Evolutionary conservation across 2,329 filamentous ascomycete genomes (phyloP).

Genomic region (Teratosphaeria gauchensis): DNA sequence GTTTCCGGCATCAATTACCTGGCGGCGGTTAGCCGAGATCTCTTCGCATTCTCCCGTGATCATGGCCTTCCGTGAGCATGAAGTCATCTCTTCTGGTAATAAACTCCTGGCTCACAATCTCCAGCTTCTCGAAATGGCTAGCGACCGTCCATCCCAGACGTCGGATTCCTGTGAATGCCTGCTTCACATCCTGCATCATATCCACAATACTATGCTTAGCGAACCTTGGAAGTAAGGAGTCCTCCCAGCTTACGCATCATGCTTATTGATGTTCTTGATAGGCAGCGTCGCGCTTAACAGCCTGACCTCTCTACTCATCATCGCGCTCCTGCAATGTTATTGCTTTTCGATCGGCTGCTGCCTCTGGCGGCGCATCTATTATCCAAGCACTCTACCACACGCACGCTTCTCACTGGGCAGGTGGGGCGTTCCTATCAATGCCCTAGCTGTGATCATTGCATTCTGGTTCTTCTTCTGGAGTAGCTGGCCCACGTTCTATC

Average conservation of each 20-base stretch:
- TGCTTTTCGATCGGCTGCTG: conserved; percentile 29
- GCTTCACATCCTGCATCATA: conserved; percentile 19
- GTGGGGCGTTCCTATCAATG: conserved; percentile 28
- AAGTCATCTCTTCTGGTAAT: conserved; percentile 6
- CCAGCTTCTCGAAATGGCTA: conserved; percentile 27
- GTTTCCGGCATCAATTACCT: conserved; percentile 4
- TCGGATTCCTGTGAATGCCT: conserved; percentile 19
- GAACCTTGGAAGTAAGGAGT: conserved; percentile 26
- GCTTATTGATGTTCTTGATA: no score
- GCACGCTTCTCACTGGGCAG: conserved; percentile 30
- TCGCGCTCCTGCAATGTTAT: conserved; percentile 33
- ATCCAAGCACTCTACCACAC: conserved; percentile 30
- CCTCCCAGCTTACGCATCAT: no score
- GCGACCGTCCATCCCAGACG: conserved; percentile 12
- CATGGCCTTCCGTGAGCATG: conserved; percentile 30
- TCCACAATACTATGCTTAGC: conserved; percentile 23
- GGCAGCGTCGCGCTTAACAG: conserved; percentile 22
- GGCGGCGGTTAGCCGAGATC: conserved; percentile 10
- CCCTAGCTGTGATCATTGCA: conserved; percentile 26
- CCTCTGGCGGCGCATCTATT: conserved; percentile 27
- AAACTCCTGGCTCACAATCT: conserved; percentile 10
- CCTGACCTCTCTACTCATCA: conserved; percentile 32
- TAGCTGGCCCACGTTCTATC: conserved; percentile 32
- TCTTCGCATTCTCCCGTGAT: conserved; percentile 28
- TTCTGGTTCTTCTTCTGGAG: conserved; percentile 29